Evolutionary conservation across 225 moss, liverwort and hornwort genomes (phyloP).

Genomic region (Physcomitrellopsis africana): DNA sequence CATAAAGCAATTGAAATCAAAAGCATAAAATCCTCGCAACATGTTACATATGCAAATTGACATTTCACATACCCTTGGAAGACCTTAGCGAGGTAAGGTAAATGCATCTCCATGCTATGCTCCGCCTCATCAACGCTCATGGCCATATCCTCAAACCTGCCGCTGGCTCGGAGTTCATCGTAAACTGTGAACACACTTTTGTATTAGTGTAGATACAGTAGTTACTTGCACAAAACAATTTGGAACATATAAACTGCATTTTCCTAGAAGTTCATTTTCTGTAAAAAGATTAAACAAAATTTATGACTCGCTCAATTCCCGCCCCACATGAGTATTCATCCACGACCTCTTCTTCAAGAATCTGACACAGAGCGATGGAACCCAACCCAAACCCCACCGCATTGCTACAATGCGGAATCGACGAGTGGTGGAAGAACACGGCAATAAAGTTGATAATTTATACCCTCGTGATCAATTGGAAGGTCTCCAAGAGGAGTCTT

Average conservation of each 20-base stretch:
- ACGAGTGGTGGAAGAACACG: background rate
- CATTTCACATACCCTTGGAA: conserved; percentile 56
- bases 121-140: conserved; percentile 79
- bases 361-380: background rate
- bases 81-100: conserved; percentile 79
- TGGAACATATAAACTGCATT: background rate
- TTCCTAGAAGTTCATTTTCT: too few relatives aligned
- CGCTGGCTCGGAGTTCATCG: conserved; percentile 67
- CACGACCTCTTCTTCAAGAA: background rate
- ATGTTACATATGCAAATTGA: background rate
- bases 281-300: too few relatives aligned
- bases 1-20: background rate
- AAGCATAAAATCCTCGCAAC: background rate
- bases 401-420: conserved; percentile 1
- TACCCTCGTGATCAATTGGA: conserved; percentile 78
- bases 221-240: background rate
- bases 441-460: background rate
- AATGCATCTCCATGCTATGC: conserved; percentile 92
- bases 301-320: background rate
- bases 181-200: conserved; percentile 55
- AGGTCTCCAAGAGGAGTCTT: conserved; percentile 82
- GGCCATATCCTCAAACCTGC: conserved; percentile 83
- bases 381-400: background rate
- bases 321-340: background rate
- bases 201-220: background rate